A percentile compares a stretch with the other conserved stretches of the same genome.
Conservation (phyloP, 257 asterid genomes). For the Solanum okadae region DNA sequence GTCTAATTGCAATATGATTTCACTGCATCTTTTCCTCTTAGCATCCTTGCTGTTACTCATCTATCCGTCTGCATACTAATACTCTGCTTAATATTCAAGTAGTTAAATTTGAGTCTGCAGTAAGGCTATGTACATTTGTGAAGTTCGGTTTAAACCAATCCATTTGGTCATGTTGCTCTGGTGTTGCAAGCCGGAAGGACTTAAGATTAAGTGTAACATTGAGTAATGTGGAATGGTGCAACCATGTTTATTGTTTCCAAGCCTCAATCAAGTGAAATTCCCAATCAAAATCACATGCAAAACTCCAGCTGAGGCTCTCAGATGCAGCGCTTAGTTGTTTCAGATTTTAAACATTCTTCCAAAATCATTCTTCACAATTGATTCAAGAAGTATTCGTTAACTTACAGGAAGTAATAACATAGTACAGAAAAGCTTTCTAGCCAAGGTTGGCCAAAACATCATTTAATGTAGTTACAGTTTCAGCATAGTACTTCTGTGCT, state of each 20-base stretch:
- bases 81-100: background rate
- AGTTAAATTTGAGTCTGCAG: background rate
- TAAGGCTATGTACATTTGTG: background rate
- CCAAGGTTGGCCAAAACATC: slow-evolving; percentile 75
- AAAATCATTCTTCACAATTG: background rate
- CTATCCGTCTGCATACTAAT: background rate
- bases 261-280: background rate
- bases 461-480: slow-evolving; percentile 54
- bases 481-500: slow-evolving; percentile 80
- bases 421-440: slow-evolving; percentile 14
- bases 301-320: background rate
- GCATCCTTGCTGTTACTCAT: background rate
- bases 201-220: background rate
- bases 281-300: background rate
- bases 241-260: background rate
- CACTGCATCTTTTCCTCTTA: background rate
- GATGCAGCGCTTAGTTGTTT: background rate
- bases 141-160: background rate
- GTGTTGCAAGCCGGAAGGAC: background rate
- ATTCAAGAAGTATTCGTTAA: background rate
- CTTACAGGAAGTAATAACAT: background rate
- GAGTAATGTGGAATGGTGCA: background rate
- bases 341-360: background rate
- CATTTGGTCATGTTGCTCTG: background rate
- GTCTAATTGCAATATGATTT: background rate